These are phyloP conservation scores for Aureobasidium sp. DNA, from an alignment of 2,329 filamentous ascomycete species.

Conservation along the genomic window DNA sequence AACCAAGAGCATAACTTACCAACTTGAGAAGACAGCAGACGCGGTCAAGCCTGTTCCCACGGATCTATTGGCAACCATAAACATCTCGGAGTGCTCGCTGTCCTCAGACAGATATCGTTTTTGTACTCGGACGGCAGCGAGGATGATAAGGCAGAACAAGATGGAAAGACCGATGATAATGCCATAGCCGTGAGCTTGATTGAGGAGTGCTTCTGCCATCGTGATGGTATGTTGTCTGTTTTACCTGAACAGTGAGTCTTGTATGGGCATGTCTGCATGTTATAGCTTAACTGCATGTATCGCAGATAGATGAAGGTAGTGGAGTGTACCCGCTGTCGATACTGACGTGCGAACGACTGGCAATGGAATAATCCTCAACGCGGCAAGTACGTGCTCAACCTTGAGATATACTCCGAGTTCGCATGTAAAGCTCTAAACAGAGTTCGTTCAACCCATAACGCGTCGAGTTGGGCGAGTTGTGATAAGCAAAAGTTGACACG, in stretches of 20 bases:
- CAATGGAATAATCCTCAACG: conserved; percentile 15
- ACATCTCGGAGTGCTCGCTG: conserved; percentile 38
- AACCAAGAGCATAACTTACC: conserved; percentile 15
- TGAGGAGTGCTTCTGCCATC: conserved; percentile 24
- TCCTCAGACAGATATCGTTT: conserved; percentile 36
- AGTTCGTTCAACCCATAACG: neutral
- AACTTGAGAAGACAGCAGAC: conserved; percentile 27
- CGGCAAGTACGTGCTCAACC: neutral
- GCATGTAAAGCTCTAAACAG: neutral
- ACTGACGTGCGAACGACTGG: conserved; percentile 12
- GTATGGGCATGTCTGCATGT: neutral
- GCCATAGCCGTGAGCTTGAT: conserved; percentile 36
- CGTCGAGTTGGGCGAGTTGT: neutral
- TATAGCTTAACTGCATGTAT: neutral
- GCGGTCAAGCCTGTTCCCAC: conserved; percentile 25
- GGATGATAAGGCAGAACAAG: conserved; percentile 40
- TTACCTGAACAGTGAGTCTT: neutral
- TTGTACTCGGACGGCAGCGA: conserved; percentile 40
- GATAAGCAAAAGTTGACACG: neutral
- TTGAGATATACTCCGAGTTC: neutral
- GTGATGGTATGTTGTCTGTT: neutral
- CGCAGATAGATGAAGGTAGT: neutral
- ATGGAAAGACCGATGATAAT: conserved; percentile 42
- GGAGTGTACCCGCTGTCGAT: neutral
- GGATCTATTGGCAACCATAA: conserved; percentile 29